phyloP scores from a whole-genome alignment of 768 basidiomycete species.

The Rhodotorula toruloides region DNA sequence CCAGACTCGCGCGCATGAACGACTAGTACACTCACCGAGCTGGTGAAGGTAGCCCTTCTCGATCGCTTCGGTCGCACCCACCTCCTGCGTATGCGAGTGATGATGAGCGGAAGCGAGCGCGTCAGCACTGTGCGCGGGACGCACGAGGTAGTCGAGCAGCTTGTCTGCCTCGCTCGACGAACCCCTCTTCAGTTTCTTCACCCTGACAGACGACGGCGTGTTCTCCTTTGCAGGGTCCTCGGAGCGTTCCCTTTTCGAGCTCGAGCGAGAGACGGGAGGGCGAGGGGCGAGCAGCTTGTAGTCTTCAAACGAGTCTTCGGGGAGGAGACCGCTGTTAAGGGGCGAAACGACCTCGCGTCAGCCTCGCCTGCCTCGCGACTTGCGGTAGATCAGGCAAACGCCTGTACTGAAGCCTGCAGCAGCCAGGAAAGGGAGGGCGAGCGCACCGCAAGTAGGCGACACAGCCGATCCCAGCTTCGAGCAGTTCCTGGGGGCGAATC shows the following conservation, averaged over 20 bases:
- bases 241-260: not conserved
- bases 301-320: constrained; percentile 35
- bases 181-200: constrained; percentile 68
- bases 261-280: not conserved
- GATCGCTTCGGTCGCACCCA: constrained; percentile 79
- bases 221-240: constrained; percentile 7
- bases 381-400: not conserved
- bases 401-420: not conserved
- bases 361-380: too few species aligned
- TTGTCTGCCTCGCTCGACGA: constrained; percentile 77
- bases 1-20: not conserved
- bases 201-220: constrained; percentile 54
- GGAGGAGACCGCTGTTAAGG: constrained; percentile 31
- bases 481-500: constrained; percentile 14
- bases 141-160: constrained; percentile 71
- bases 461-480: constrained; percentile 38
- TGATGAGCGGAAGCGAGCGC: too few species aligned
- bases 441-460: constrained; percentile 37
- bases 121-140: constrained; percentile 39
- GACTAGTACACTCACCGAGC: constrained; percentile 56
- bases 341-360: not conserved
- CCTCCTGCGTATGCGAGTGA: constrained; percentile 56
- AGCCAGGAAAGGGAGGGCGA: not conserved
- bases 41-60: constrained; percentile 74
- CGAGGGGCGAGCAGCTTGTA: constrained; percentile 15